Evolutionary conservation across 2,329 filamentous ascomycete genomes (phyloP).

Genomic region (Fusarium metavorans): DNA sequence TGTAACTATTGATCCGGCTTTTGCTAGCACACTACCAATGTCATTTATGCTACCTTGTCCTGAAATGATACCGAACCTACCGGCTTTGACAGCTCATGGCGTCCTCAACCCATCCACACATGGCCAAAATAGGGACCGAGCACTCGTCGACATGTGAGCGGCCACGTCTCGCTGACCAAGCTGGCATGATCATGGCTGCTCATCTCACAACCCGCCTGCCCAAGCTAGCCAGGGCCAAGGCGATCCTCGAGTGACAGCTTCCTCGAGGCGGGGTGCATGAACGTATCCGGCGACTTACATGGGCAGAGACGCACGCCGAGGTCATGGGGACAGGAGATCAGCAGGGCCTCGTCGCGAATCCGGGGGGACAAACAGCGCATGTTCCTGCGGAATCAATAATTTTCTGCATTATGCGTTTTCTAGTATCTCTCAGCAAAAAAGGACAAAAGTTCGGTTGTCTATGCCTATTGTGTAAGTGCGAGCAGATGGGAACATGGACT

Average conservation of each 20-base stretch:
- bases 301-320: constrained; percentile 18
- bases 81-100: background rate
- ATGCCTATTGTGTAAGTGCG: background rate
- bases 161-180: background rate
- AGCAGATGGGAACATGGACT: background rate
- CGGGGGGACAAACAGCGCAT: background rate
- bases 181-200: background rate
- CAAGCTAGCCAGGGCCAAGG: background rate
- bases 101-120: background rate
- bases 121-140: background rate
- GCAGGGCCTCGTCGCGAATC: constrained; percentile 11
- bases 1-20: background rate
- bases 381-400: background rate
- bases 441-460: background rate
- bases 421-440: background rate
- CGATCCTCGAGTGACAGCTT: background rate
- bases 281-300: constrained; percentile 17
- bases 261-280: constrained; percentile 25
- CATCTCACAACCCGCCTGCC: constrained; percentile 2
- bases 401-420: background rate
- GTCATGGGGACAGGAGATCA: constrained; percentile 9
- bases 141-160: background rate
- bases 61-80: background rate
- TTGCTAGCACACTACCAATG: background rate
- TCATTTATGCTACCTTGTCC: background rate